Conservation (phyloP, 1,139 yeast species). For the Scheffersomyces titani region DNA sequence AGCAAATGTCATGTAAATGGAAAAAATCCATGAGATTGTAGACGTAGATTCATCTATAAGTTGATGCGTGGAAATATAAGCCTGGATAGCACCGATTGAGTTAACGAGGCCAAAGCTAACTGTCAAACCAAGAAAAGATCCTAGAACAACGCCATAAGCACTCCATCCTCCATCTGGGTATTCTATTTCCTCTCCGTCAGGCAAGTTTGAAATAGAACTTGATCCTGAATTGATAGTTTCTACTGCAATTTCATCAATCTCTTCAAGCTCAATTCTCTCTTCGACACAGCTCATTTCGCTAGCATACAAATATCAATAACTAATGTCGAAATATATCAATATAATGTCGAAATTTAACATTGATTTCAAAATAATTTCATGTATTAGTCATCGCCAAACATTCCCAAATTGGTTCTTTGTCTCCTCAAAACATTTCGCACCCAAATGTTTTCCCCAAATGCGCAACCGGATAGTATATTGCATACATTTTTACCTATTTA, state of each 20-base stretch:
- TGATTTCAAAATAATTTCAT: not conserved
- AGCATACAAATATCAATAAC: not conserved
- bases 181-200: not conserved
- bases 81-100: constrained; percentile 39
- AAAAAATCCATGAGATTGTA: constrained; percentile 38
- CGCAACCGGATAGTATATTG: constrained; percentile 1
- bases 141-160: constrained; percentile 35
- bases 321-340: too few species aligned
- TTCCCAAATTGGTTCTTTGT: not conserved
- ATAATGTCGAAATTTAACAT: not conserved
- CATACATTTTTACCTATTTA: not conserved
- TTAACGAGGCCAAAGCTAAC: constrained; percentile 35
- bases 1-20: constrained; percentile 33
- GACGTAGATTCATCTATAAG: constrained; percentile 19
- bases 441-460: not conserved
- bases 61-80: constrained; percentile 35
- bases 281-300: not conserved
- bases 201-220: not conserved
- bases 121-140: constrained; percentile 34
- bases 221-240: not conserved
- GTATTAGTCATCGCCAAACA: not conserved
- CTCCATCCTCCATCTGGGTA: constrained; percentile 31
- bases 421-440: not conserved
- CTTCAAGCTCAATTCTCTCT: not conserved
- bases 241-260: not conserved